Conservation (phyloP, 208 protist genomes). For the Phytomonas francai region DNA sequence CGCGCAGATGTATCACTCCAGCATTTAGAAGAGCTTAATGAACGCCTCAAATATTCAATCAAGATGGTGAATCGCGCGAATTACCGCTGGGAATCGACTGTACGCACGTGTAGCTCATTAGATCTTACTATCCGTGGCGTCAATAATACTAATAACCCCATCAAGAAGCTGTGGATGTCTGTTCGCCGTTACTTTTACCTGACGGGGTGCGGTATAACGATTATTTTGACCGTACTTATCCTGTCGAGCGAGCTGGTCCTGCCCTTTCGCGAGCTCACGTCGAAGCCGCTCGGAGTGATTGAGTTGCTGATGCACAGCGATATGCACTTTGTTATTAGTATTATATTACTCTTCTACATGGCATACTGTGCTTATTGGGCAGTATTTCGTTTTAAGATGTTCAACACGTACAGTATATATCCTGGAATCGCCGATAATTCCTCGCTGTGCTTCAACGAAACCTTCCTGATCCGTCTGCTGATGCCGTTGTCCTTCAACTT, state of each 20-base stretch:
- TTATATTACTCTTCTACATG: conserved; percentile 89
- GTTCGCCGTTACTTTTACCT: conserved; percentile 63
- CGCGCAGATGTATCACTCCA: conserved; percentile 66
- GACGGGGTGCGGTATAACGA: conserved; percentile 31
- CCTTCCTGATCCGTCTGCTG: conserved; percentile 82
- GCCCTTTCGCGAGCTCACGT: conserved; percentile 49
- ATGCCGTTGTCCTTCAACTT: conserved; percentile 92
- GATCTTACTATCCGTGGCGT: conserved; percentile 59
- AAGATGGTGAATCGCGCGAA: conserved; percentile 72
- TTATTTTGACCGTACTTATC: conserved; percentile 66
- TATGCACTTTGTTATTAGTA: conserved; percentile 67
- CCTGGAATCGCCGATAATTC: conserved; percentile 81
- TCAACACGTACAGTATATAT: conserved; percentile 86
- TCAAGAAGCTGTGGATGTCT: conserved; percentile 64
- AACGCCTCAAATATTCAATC: conserved; percentile 69
- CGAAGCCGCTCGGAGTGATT: conserved; percentile 54
- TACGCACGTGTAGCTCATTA: conserved; percentile 53
- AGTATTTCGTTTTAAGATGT: conserved; percentile 86
- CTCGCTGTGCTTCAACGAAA: conserved; percentile 85
- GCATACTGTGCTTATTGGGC: conserved; percentile 87
- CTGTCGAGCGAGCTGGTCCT: conserved; percentile 82
- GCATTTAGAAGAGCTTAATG: conserved; percentile 72
- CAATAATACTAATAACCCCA: conserved; percentile 38
- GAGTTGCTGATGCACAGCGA: conserved; percentile 63
- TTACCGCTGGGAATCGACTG: conserved; percentile 68